phyloP scores from a whole-genome alignment of 2,329 filamentous ascomycete genomes.

The Keithomyces neogunnii region DNA sequence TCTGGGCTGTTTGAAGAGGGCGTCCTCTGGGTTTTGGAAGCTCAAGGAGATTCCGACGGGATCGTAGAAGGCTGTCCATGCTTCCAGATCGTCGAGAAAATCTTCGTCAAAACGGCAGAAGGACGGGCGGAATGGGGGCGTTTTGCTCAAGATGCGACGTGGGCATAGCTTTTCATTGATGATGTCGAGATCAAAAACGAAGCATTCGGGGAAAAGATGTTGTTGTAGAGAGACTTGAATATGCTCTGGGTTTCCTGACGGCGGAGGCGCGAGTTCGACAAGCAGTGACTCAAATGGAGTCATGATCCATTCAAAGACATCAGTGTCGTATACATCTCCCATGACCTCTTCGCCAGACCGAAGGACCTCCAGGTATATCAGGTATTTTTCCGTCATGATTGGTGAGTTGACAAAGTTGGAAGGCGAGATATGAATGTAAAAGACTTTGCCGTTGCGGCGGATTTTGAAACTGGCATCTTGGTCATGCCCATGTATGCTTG shows the following conservation, averaged over 20 bases:
- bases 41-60: constrained; percentile 10
- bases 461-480: too few species aligned
- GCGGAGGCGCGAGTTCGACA: constrained; percentile 1
- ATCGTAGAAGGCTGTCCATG: constrained; percentile 14
- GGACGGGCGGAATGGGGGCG: constrained; percentile 6
- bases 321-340: too few species aligned
- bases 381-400: too few species aligned
- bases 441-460: too few species aligned
- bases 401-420: too few species aligned
- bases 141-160: constrained; percentile 5
- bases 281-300: too few species aligned
- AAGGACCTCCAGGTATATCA: too few species aligned
- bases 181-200: constrained; percentile 11
- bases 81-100: constrained; percentile 13
- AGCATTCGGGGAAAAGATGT: constrained; percentile 12
- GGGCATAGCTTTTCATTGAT: constrained; percentile 10
- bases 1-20: constrained; percentile 12
- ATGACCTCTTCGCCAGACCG: too few species aligned
- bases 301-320: too few species aligned
- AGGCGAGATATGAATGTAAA: too few species aligned
- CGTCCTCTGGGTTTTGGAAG: constrained; percentile 11
- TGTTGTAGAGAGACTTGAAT: constrained; percentile 11
- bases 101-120: constrained; percentile 9
- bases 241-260: constrained; percentile 1
- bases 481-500: too few species aligned